Conservation (phyloP, 2,329 filamentous ascomycete species). For the Torrubiella hemipterigena region DNA sequence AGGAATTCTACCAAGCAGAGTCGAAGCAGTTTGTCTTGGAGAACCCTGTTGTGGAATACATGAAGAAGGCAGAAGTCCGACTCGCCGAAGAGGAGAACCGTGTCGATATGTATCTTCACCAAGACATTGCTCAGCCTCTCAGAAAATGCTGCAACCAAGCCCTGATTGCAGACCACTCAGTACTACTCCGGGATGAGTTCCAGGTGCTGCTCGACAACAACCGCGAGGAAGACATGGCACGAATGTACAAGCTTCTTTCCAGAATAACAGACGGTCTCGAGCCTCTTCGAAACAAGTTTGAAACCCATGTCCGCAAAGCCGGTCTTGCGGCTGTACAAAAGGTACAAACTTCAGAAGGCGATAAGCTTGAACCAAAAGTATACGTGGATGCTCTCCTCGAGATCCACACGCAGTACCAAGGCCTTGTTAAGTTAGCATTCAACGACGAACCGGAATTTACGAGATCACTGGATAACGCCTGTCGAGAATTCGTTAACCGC, state of each 20-base stretch:
- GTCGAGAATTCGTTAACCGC: conserved; percentile 93
- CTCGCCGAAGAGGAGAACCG: conserved; percentile 90
- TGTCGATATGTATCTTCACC: conserved; percentile 81
- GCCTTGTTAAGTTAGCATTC: conserved; percentile 84
- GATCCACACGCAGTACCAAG: conserved; percentile 87
- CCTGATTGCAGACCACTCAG: conserved; percentile 78
- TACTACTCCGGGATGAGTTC: conserved; percentile 86
- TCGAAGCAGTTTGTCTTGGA: conserved; percentile 91
- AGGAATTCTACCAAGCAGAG: conserved; percentile 78
- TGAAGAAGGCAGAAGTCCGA: conserved; percentile 95
- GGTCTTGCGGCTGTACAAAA: conserved; percentile 83
- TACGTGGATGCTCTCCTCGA: conserved; percentile 93
- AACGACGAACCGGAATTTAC: conserved; percentile 95
- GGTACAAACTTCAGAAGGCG: conserved; percentile 71
- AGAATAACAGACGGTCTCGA: conserved; percentile 87
- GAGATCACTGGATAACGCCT: conserved; percentile 89
- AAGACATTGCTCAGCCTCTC: conserved; percentile 73
- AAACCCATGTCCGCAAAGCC: conserved; percentile 83
- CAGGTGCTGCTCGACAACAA: conserved; percentile 89
- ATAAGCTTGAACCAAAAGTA: conserved; percentile 87
- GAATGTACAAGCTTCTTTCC: conserved; percentile 88
- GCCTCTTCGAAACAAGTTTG: conserved; percentile 75
- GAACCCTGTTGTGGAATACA: conserved; percentile 97
- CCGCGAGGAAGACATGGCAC: conserved; percentile 85
- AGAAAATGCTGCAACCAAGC: conserved; percentile 83